Conservation (phyloP, 768 basidiomycete species). For the Lactifluus echinatus region DNA sequence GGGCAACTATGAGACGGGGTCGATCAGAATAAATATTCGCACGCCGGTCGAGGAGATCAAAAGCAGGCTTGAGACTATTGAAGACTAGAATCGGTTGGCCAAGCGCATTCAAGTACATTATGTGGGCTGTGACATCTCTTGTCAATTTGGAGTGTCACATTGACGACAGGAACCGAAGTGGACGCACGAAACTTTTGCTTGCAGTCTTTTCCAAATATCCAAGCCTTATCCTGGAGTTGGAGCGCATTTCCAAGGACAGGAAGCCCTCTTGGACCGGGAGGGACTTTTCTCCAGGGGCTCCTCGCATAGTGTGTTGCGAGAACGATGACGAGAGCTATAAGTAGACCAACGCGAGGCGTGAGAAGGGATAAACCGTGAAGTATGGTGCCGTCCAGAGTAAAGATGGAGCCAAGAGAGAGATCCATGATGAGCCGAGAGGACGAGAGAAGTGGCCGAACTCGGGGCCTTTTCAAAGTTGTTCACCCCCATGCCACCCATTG, state of each 20-base stretch:
- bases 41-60: not conserved
- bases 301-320: not conserved
- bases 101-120: not conserved
- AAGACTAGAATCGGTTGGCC: not conserved
- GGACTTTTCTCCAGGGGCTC: constrained; percentile 1
- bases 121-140: not conserved
- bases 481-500: no score
- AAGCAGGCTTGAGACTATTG: not conserved
- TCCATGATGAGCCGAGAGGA: not conserved
- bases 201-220: not conserved
- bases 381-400: not conserved
- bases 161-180: not conserved
- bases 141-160: not conserved
- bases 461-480: no score
- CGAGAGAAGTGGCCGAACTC: not conserved
- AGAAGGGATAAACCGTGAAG: not conserved
- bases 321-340: not conserved
- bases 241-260: not conserved
- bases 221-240: not conserved
- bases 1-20: not conserved
- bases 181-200: not conserved
- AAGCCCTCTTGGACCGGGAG: constrained; percentile 1
- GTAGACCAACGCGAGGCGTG: not conserved
- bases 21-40: constrained; percentile 1
- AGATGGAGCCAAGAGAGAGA: not conserved